These are phyloP conservation scores for Elsinoe ampelina DNA, from an alignment of 2,329 filamentous ascomycete genomes.

Conservation along the genomic window DNA sequence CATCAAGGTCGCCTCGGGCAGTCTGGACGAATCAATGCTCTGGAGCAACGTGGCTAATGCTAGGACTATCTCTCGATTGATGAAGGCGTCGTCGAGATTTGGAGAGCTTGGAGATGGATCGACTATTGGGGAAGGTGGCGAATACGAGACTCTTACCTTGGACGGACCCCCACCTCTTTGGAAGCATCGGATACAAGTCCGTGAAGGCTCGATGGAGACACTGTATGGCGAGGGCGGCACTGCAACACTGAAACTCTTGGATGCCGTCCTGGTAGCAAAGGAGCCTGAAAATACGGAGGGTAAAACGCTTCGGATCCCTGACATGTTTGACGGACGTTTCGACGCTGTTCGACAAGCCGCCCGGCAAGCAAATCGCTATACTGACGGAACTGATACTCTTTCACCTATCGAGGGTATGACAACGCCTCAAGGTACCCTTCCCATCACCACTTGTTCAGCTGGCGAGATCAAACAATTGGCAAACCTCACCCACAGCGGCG, in stretches of 20 bases:
- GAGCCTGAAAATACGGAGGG: conserved; percentile 14
- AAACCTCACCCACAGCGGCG: conserved; percentile 25
- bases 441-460: background rate
- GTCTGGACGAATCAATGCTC: conserved; percentile 68
- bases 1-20: conserved; percentile 88
- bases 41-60: conserved; percentile 67
- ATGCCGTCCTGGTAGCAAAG: conserved; percentile 47
- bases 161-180: conserved; percentile 69
- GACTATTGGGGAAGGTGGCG: conserved; percentile 82
- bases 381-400: too few species aligned
- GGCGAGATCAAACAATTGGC: background rate
- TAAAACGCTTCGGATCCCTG: conserved; percentile 47
- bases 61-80: conserved; percentile 38
- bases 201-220: conserved; percentile 42
- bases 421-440: background rate
- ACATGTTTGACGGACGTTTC: conserved; percentile 58
- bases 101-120: conserved; percentile 56
- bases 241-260: conserved; percentile 57
- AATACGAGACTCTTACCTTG: conserved; percentile 88
- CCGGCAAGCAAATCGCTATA: too few species aligned
- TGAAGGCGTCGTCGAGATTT: conserved; percentile 55
- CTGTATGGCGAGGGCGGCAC: conserved; percentile 66
- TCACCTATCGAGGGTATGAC: too few species aligned
- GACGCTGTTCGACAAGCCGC: conserved; percentile 27
- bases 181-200: conserved; percentile 58